Percentiles rank a stretch among this genome's conserved stretches.
Evolutionary conservation across 805 yeast species (phyloP).

Genomic region (Cyberlindnera lachancei): DNA sequence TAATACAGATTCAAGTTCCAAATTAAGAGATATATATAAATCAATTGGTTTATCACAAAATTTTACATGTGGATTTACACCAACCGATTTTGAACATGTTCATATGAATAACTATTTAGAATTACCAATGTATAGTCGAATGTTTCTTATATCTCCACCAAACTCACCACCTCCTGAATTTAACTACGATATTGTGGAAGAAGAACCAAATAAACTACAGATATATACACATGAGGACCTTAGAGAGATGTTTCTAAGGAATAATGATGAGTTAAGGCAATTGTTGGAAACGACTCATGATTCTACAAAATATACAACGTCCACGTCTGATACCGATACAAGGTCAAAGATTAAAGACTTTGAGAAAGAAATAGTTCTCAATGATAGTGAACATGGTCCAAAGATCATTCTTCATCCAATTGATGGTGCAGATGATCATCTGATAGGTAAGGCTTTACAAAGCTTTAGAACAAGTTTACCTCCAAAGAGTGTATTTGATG

Average conservation of each 20-base stretch:
- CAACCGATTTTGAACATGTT: constrained; percentile 8
- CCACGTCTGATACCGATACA: not conserved
- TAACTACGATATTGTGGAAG: constrained; percentile 30
- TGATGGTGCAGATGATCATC: constrained; percentile 19
- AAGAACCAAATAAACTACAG: constrained; percentile 26
- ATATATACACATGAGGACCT: constrained; percentile 22
- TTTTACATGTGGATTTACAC: constrained; percentile 15
- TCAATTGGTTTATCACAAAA: not conserved
- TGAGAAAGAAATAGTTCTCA: constrained; percentile 18
- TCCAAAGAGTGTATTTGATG: constrained; percentile 32
- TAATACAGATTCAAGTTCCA: constrained; percentile 5
- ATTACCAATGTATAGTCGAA: constrained; percentile 26
- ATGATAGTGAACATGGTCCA: constrained; percentile 16
- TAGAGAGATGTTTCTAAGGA: constrained; percentile 14
- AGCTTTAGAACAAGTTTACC: constrained; percentile 29
- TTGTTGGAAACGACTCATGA: constrained; percentile 9
- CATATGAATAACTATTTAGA: constrained; percentile 20
- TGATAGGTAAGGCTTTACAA: constrained; percentile 17
- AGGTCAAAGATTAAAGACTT: constrained; percentile 6
- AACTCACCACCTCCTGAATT: constrained; percentile 36
- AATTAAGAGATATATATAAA: constrained; percentile 5
- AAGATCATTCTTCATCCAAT: constrained; percentile 21
- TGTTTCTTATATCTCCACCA: constrained; percentile 36
- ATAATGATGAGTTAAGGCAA: constrained; percentile 14
- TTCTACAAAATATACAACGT: constrained; percentile 5